phyloP scores from a whole-genome alignment of 345 rosid species.

The Mangifera indica region DNA sequence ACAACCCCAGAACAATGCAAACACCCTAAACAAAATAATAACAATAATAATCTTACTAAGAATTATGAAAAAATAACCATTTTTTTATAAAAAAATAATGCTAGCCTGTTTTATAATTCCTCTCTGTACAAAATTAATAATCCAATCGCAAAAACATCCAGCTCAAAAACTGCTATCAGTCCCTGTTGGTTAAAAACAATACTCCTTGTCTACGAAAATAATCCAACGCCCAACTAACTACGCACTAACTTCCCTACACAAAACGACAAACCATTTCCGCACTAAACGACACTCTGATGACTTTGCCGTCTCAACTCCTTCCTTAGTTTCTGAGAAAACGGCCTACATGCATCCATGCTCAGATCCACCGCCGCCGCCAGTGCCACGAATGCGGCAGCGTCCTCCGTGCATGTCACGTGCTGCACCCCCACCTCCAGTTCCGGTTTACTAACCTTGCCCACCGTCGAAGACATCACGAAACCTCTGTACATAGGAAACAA shows the following conservation, averaged over 20 bases:
- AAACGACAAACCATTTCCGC: slow-evolving; percentile 48
- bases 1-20: too few species aligned
- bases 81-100: too few species aligned
- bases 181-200: too few species aligned
- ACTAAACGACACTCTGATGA: slow-evolving; percentile 58
- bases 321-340: slow-evolving; percentile 81
- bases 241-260: slow-evolving; percentile 6
- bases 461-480: slow-evolving; percentile 86
- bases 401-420: slow-evolving; percentile 97
- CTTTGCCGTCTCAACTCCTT: slow-evolving; percentile 70
- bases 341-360: slow-evolving; percentile 84
- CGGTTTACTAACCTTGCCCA: slow-evolving; percentile 53
- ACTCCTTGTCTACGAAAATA: slow-evolving; percentile 23
- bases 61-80: too few species aligned
- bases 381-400: slow-evolving; percentile 91
- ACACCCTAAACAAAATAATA: too few species aligned
- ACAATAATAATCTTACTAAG: too few species aligned
- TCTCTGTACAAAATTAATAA: slow-evolving; percentile 11
- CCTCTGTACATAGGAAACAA: slow-evolving; percentile 44
- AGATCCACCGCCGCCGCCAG: slow-evolving; percentile 95
- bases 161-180: slow-evolving; percentile 39
- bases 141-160: slow-evolving; percentile 22
- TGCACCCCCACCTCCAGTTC: slow-evolving; percentile 85
- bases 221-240: slow-evolving; percentile 24
- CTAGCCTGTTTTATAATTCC: background rate